Percentiles rank a stretch among this genome's conserved stretches.
phyloP scores from a whole-genome alignment of 805 yeast genomes.

The Starmerella ratchasimensis region DNA sequence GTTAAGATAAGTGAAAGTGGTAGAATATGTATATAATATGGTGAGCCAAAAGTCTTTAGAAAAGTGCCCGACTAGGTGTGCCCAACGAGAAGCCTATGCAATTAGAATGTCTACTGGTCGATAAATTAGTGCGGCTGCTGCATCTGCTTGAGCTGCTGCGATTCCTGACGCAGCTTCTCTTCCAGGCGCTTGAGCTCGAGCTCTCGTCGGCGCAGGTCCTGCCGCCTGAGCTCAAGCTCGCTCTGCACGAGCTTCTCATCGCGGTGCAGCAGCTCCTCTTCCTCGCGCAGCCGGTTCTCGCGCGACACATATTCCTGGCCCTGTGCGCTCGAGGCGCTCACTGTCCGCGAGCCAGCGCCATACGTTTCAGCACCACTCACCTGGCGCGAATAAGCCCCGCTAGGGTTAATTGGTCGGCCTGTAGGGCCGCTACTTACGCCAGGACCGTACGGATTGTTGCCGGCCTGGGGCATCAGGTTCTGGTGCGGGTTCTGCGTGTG shows the following conservation, averaged over 20 bases:
- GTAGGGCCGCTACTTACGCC: no score
- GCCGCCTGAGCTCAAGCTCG: slow-evolving; percentile 65
- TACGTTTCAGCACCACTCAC: not conserved
- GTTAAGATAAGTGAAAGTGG: not conserved
- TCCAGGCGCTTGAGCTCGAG: slow-evolving; percentile 73
- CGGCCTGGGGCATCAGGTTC: no score
- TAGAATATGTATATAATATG: not conserved
- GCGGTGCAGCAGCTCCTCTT: slow-evolving; percentile 75
- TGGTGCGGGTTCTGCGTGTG: no score
- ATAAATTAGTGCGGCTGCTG: no score
- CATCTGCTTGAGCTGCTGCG: slow-evolving; percentile 20
- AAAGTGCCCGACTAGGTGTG: no score
- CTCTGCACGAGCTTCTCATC: slow-evolving; percentile 83
- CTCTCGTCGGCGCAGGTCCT: slow-evolving; percentile 73
- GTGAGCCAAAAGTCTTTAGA: not conserved
- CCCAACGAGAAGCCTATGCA: no score
- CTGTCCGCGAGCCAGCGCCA: slow-evolving; percentile 1
- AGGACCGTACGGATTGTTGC: no score
- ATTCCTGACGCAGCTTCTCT: slow-evolving; percentile 49
- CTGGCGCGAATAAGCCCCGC: not conserved
- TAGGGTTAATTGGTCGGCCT: not conserved
- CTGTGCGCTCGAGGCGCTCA: slow-evolving; percentile 6
- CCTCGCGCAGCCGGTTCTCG: slow-evolving; percentile 79
- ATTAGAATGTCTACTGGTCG: no score
- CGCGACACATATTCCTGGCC: slow-evolving; percentile 43